Evolutionary conservation across 768 basidiomycete genomes (phyloP), one percentile per base, ranked within the genome.

Genomic region (Lactarius hengduanensis): DNA sequence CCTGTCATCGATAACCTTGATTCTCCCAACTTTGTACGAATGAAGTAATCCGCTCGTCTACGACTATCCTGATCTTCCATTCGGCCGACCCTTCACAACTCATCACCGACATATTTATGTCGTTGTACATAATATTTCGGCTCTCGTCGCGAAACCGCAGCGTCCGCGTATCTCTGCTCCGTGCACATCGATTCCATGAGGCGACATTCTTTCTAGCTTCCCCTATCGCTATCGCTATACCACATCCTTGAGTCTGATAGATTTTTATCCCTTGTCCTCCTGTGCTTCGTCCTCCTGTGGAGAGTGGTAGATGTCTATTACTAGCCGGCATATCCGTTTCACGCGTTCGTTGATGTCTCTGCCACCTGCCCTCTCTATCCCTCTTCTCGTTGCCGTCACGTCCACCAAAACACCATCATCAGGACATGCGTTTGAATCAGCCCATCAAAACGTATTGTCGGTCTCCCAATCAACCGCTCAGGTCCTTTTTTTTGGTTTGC

Each of bases 1-100:
- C 57, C 30, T 53, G 40, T 26, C 43, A 63, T 67, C 66, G 62
- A 67, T 67, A 60, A 56, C 54, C 26, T 41, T 50, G 53, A 59
- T 66, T 56, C 57, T 36, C 43, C 66, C 40, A 26, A 20, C 65
- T 57, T 15, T 57, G 56, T 61, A 62, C 61, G 18, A 60, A 67
- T 47, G 7, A 9, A 62, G 66, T 11, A 63, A 67, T 55, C 41
- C 38, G 20, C 43, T 55, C 53, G 58, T 67, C 58, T 22, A 57
- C 34, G 32, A 20, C 53, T 56, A 26, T 43, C 38, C 57, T 43
- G 36, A 26, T 34, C 58, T 45, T 63, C 62, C 36, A 28, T 63
- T 67, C 66, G 62, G 62, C 58, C 62, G 62, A 63, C 54, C 30
- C 54, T 55, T 50, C 61, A 61, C 61, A 38, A 59, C 63, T 53